A percentile compares a stretch with the other conserved stretches of the same genome.
Evolutionary conservation across 2,329 filamentous ascomycete species (phyloP).

Genomic region (Cercospora sp.): DNA sequence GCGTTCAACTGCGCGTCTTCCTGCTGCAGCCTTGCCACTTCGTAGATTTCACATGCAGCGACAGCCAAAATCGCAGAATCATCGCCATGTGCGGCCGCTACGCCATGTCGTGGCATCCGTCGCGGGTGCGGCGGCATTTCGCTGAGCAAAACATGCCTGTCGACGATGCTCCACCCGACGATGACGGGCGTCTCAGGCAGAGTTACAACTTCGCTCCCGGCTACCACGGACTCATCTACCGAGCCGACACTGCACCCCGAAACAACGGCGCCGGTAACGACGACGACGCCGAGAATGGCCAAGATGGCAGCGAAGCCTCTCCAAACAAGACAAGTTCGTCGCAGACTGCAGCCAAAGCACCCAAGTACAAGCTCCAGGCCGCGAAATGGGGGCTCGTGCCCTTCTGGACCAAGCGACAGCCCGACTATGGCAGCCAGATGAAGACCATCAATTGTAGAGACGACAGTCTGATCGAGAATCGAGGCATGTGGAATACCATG

Average conservation of each 20-base stretch:
- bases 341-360: slow-evolving; percentile 38
- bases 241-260: slow-evolving; percentile 67
- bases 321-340: slow-evolving; percentile 30
- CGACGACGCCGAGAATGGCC: slow-evolving; percentile 29
- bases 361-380: slow-evolving; percentile 77
- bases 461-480: slow-evolving; percentile 73
- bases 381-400: slow-evolving; percentile 98
- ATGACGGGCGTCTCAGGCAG: slow-evolving; percentile 71
- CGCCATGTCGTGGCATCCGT: slow-evolving; percentile 61
- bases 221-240: slow-evolving; percentile 80
- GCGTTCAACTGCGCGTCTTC: slow-evolving; percentile 9
- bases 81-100: slow-evolving; percentile 68
- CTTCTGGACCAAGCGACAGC: slow-evolving; percentile 85
- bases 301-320: slow-evolving; percentile 29
- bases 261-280: slow-evolving; percentile 50
- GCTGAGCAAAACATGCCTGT: slow-evolving; percentile 73
- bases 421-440: slow-evolving; percentile 74
- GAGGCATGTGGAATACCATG: slow-evolving; percentile 90
- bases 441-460: slow-evolving; percentile 95
- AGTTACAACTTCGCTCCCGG: slow-evolving; percentile 94
- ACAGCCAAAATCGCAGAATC: neutral
- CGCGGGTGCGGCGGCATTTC: slow-evolving; percentile 72
- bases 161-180: slow-evolving; percentile 67
- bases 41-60: neutral
- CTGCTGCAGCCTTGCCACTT: neutral